phyloP scores from a whole-genome alignment of 208 protist species.

The Herpetomonas tarakana region DNA sequence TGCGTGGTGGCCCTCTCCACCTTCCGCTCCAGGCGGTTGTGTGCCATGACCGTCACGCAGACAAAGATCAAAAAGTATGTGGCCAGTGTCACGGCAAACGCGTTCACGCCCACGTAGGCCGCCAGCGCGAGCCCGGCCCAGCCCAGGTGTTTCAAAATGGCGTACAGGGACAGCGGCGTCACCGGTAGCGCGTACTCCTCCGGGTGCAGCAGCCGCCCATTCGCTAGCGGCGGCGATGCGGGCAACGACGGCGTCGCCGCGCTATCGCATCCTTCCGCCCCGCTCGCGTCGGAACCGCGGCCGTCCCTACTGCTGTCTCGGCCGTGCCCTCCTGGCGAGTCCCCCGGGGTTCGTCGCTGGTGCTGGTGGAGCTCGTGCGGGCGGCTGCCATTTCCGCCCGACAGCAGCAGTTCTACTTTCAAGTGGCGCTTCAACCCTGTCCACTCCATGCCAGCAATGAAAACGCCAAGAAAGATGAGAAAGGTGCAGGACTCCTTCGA shows the following conservation, averaged over 20 bases:
- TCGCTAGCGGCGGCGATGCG: conserved; percentile 16
- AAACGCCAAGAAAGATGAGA: conserved; percentile 44
- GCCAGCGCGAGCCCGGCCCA: conserved; percentile 48
- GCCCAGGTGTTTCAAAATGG: conserved; percentile 41
- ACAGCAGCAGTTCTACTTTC: conserved; percentile 67
- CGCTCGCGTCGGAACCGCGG: not conserved
- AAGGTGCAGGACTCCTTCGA: conserved; percentile 35
- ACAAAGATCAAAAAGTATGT: conserved; percentile 63
- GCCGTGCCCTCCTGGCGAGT: conserved; percentile 6
- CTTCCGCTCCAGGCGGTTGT: conserved; percentile 42
- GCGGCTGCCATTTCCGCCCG: not conserved
- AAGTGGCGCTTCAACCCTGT: conserved; percentile 77
- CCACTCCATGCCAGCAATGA: conserved; percentile 72
- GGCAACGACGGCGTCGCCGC: not conserved
- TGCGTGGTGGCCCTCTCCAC: conserved; percentile 24
- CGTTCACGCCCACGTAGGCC: conserved; percentile 31
- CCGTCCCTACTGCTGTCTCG: not conserved
- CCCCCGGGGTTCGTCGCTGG: not conserved
- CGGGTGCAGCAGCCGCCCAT: conserved; percentile 21
- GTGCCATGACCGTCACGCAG: conserved; percentile 48
- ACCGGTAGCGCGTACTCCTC: conserved; percentile 65
- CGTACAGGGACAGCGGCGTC: conserved; percentile 31
- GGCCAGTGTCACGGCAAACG: conserved; percentile 31
- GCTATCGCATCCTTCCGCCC: not conserved
- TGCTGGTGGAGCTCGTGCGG: not conserved